Conservation (phyloP, 78 protist genomes). For the Chrysochromulina parva region DNA sequence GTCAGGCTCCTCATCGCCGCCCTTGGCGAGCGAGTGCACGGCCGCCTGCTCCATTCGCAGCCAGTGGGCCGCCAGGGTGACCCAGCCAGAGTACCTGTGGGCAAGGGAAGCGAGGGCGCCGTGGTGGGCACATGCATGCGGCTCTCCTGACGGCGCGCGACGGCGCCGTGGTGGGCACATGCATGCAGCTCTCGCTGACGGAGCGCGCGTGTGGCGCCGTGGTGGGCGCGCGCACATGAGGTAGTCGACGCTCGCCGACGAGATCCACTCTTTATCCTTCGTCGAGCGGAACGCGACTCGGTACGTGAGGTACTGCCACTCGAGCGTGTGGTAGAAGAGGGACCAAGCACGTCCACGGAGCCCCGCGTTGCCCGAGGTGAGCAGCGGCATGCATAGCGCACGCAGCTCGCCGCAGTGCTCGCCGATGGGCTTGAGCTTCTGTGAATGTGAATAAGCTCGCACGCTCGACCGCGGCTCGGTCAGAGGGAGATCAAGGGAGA, state of each 20-base stretch:
- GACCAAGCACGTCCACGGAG: background rate
- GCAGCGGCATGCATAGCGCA: background rate
- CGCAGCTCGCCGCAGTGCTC: background rate
- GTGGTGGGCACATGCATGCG: no score
- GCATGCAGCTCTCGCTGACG: no score
- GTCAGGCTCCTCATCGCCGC: background rate
- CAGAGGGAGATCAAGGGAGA: background rate
- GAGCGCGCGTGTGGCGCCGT: no score
- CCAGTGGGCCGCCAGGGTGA: constrained; percentile 61
- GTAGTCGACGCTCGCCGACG: constrained; percentile 36
- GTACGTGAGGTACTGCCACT: constrained; percentile 4
- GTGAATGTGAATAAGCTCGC: no score
- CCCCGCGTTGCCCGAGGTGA: no score
- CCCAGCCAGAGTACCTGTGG: constrained; percentile 46
- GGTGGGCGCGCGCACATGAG: constrained; percentile 11
- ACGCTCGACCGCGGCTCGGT: no score
- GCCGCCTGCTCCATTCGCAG: constrained; percentile 58
- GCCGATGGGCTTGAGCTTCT: constrained; percentile 11
- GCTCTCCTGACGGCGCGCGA: no score
- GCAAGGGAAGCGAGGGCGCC: no score
- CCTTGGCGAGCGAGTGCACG: constrained; percentile 10
- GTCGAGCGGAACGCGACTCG: background rate
- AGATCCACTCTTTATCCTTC: background rate
- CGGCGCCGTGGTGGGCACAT: no score
- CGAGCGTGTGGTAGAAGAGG: background rate